phyloP scores from a whole-genome alignment of 129 eudicot species.

The Tagetes erecta region DNA sequence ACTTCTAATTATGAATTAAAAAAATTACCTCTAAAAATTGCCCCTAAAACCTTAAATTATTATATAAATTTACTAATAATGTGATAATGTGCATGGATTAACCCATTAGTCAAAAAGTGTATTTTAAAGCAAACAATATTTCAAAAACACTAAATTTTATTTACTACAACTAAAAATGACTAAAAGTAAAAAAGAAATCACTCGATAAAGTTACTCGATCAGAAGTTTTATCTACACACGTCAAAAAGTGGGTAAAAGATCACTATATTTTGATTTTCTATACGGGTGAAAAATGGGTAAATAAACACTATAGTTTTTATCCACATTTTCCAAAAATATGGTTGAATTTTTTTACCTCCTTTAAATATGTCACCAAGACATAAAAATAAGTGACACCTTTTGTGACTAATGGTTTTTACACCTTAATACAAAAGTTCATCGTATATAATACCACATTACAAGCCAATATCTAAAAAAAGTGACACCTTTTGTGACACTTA shows the following conservation, averaged over 20 bases:
- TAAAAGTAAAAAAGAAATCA: not conserved
- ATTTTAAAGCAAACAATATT: not conserved
- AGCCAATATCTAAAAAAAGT: too few species aligned
- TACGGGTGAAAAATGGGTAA: not conserved
- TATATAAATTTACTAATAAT: too few species aligned
- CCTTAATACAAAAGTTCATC: too few species aligned
- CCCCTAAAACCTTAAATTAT: too few species aligned
- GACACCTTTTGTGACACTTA: too few species aligned
- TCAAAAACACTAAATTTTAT: not conserved
- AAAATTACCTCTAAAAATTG: too few species aligned
- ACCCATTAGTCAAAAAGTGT: not conserved
- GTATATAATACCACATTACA: too few species aligned
- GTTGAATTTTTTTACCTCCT: not conserved
- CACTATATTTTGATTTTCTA: not conserved
- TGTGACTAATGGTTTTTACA: not conserved
- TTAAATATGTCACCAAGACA: too few species aligned
- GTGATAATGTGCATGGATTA: not conserved
- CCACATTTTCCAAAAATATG: not conserved
- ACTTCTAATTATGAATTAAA: too few species aligned
- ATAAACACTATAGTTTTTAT: not conserved
- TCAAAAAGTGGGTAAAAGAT: not conserved
- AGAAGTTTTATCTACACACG: not conserved
- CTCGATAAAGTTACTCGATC: not conserved
- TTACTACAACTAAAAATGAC: not conserved
- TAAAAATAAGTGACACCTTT: too few species aligned